A percentile compares a stretch with the other conserved stretches of the same genome.
These are phyloP conservation scores for Helichrysum umbraculigerum DNA, from an alignment of 129 eudicot genomes.

Conservation along the genomic window DNA sequence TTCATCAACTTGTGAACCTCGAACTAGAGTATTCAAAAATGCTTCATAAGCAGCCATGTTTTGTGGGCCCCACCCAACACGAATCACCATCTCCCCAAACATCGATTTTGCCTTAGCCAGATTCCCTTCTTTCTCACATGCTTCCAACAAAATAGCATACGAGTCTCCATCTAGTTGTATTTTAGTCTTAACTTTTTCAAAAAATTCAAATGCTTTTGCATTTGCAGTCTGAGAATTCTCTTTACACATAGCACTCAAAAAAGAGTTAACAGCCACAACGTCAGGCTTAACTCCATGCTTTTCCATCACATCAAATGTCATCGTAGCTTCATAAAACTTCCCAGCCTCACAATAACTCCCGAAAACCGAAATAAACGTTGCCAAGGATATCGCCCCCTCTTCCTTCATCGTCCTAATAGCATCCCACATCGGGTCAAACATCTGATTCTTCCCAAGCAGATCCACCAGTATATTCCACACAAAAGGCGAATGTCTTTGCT, in stretches of 20 bases:
- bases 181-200: slow-evolving; percentile 57
- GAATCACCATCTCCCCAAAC: slow-evolving; percentile 86
- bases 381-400: slow-evolving; percentile 49
- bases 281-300: slow-evolving; percentile 67
- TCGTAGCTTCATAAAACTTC: slow-evolving; percentile 61
- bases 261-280: slow-evolving; percentile 63
- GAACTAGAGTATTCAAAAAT: slow-evolving; percentile 64
- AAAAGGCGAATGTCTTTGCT: slow-evolving; percentile 41
- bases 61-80: slow-evolving; percentile 63
- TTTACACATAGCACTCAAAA: slow-evolving; percentile 72
- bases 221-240: slow-evolving; percentile 46
- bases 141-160: slow-evolving; percentile 73
- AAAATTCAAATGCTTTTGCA: slow-evolving; percentile 51
- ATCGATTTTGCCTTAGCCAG: slow-evolving; percentile 59
- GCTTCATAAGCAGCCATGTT: slow-evolving; percentile 57
- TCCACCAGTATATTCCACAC: slow-evolving; percentile 83
- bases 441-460: slow-evolving; percentile 74
- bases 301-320: slow-evolving; percentile 78
- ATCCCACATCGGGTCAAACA: slow-evolving; percentile 92
- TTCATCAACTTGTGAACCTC: slow-evolving; percentile 54
- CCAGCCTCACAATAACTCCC: slow-evolving; percentile 71
- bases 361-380: slow-evolving; percentile 68
- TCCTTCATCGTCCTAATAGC: slow-evolving; percentile 77
- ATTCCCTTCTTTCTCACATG: slow-evolving; percentile 80
- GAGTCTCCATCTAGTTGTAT: slow-evolving; percentile 76